Evolutionary conservation across 179 eudicot species (phyloP), one percentile per base, ranked within the genome.

Genomic region (Silene noctiflora): DNA sequence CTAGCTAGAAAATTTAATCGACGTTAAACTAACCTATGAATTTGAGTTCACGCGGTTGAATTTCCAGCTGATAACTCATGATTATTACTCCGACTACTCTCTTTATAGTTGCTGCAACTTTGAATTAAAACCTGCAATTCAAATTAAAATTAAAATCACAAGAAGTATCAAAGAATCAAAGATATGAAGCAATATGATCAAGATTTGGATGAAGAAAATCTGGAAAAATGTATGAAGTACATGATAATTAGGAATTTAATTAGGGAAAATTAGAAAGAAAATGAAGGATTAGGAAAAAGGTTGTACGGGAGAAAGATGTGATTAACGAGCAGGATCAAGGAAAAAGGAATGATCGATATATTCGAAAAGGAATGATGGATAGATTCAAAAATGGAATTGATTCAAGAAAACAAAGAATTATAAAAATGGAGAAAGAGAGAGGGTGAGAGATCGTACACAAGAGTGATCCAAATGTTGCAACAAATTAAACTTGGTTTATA

Each of bases 1-100:
- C 59, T 48, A 82, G 72, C 58, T 58, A 6, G 22, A 61, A 13
- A 48, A 48, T 13, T 16, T 12, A 51, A 51, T 51, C 58, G 0
- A 78, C 81, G 63, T 60, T 1, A 25, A 2, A 71, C 42, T 51
- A 5, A 85, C 88, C 80, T 60, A 51, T 53, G 46, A 85, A 85
- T 75, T 70, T 81, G 33, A 85, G 81, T 53, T 85, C 88, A 62
- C 88, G 88, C 67, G 88, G 88, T 75, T 83, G 88, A 79, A 85
- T 85, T 53, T 85, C 88, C 48, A 83, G 69, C 71, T 80, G 86
- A 21, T 81, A 10, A 80, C 77, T 74, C 86, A 84, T 81, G 72
- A 73, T 84, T 31, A 6, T 9, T 29, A 17, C 16, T 27, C n/a
- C 6, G 1, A 27, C 31, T 1, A 6, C 16, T 27, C 44, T 7